phyloP scores from a whole-genome alignment of 805 yeast genomes.

The Ogataea kodamae region DNA sequence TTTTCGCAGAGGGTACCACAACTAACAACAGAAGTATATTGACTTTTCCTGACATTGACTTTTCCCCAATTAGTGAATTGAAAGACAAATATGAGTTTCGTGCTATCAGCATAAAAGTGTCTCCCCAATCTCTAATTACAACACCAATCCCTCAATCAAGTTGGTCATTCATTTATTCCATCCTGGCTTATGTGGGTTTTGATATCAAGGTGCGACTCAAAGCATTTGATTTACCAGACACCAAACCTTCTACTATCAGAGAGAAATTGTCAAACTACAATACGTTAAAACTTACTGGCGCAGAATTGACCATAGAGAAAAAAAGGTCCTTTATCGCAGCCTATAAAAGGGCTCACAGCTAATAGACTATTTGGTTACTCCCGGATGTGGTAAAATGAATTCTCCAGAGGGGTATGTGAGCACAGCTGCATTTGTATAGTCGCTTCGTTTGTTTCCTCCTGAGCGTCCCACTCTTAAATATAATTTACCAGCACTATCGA shows the following conservation, averaged over 20 bases:
- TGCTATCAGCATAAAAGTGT: conserved; percentile 37
- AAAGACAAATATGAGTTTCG: conserved; percentile 27
- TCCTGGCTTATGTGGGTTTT: conserved; percentile 11
- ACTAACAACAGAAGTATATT: conserved; percentile 78
- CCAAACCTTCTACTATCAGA: conserved; percentile 18
- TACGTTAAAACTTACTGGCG: conserved; percentile 46
- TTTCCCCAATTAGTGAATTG: conserved; percentile 8
- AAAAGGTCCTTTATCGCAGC: conserved; percentile 42
- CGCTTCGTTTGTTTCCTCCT: conserved; percentile 40
- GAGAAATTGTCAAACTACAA: conserved; percentile 41
- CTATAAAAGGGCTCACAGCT: conserved; percentile 6
- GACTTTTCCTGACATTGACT: conserved; percentile 42
- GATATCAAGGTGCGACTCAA: conserved; percentile 22
- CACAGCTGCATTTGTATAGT: conserved; percentile 62
- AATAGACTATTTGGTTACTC: conserved; percentile 14
- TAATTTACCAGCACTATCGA: conserved; percentile 37
- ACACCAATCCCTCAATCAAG: conserved; percentile 29
- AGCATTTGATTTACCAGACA: conserved; percentile 19
- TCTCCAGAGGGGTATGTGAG: conserved; percentile 59
- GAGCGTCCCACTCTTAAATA: conserved; percentile 54
- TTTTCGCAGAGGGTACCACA: conserved; percentile 80
- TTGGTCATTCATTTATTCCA: conserved; percentile 11
- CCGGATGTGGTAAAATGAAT: conserved; percentile 29
- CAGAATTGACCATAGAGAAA: conserved; percentile 38
- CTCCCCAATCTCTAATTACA: conserved; percentile 38